Evolutionary conservation across 2,329 filamentous ascomycete species (phyloP).

Genomic region (Albophoma yamanashiensis): DNA sequence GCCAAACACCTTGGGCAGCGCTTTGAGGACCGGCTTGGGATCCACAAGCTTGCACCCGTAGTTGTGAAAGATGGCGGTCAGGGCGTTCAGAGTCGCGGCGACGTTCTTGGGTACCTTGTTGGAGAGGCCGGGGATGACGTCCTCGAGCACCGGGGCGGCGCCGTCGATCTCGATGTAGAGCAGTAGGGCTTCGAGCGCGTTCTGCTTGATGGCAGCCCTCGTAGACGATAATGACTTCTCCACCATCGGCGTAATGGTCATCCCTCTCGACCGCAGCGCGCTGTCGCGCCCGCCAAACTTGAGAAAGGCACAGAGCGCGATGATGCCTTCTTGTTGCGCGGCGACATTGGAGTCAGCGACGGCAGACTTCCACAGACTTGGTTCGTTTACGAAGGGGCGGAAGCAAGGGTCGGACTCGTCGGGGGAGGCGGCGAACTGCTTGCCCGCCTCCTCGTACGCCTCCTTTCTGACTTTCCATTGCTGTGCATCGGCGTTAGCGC

Average conservation of each 20-base stretch:
- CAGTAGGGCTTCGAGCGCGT: slow-evolving; percentile 74
- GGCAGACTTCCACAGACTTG: slow-evolving; percentile 81
- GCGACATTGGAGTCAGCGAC: slow-evolving; percentile 94
- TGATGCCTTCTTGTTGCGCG: slow-evolving; percentile 86
- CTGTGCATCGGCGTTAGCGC: slow-evolving; percentile 24
- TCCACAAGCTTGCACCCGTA: slow-evolving; percentile 93
- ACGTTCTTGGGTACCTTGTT: slow-evolving; percentile 91
- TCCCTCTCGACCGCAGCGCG: slow-evolving; percentile 63
- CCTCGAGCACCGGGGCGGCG: slow-evolving; percentile 77
- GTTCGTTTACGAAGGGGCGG: slow-evolving; percentile 75
- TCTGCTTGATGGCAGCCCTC: slow-evolving; percentile 78
- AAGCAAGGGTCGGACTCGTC: slow-evolving; percentile 82
- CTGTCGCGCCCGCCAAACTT: slow-evolving; percentile 80
- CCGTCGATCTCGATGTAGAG: slow-evolving; percentile 86
- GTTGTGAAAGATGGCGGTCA: slow-evolving; percentile 81
- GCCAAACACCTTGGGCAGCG: slow-evolving; percentile 80
- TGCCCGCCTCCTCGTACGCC: slow-evolving; percentile 85
- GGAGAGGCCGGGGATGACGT: slow-evolving; percentile 69
- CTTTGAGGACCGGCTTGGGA: slow-evolving; percentile 82
- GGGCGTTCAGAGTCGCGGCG: slow-evolving; percentile 56
- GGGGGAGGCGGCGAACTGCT: slow-evolving; percentile 74
- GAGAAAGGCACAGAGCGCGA: slow-evolving; percentile 80
- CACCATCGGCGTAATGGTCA: slow-evolving; percentile 67
- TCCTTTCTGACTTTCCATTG: slow-evolving; percentile 96
- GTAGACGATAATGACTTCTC: slow-evolving; percentile 89